Evolutionary conservation across 164 flowering plant genomes (phyloP), one percentile per base, ranked within the genome.

Genomic region (Nelumbo lutea): DNA sequence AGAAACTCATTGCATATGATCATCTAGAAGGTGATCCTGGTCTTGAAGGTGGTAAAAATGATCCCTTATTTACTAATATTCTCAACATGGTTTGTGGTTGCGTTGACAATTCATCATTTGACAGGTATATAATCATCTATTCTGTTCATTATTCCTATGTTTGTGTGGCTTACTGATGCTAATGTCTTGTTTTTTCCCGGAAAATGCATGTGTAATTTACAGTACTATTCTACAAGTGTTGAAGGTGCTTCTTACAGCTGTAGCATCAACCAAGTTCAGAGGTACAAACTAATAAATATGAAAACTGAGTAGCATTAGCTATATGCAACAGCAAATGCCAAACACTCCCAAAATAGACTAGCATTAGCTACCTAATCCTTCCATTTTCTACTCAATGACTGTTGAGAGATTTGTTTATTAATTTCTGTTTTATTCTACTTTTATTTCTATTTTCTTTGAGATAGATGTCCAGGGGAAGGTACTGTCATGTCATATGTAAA

Each of bases 11-110:
- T 76, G 97, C 94, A 40, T 96, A 96, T 82, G 97, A 96, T 76
- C 98, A 96, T 84, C 79, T 96, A 68, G 99, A 96, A 82, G 98
- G 99, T 59, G 99, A 93, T 88, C 99, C 99, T 75, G 99, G 99
- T 76, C 70, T 90, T 64, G 98, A 89, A 56, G 90, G 88, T 68
- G 99, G 96, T 61, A 84, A 75, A 83, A 92, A 86, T 84, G 84
- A 76, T 27, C 73, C 86, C 39, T 78, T 87, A 43, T 87, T 93
- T 72, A 84, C 96, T 15, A 93, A 90, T 69, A 83, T 93, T 76
- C 86, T 96, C 67, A 93, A 80, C 78, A 89, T 87, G 90, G 86
- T 93, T 68, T 96, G 99, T 77, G 83, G 83, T 48, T 96, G 88
- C 77, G 81, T 89, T 76, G 96, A 90, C 81, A 96, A 93, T 81